Base-by-base conservation (phyloP, 495 filamentous ascomycete species). In the Haplographium delicatum region DNA sequence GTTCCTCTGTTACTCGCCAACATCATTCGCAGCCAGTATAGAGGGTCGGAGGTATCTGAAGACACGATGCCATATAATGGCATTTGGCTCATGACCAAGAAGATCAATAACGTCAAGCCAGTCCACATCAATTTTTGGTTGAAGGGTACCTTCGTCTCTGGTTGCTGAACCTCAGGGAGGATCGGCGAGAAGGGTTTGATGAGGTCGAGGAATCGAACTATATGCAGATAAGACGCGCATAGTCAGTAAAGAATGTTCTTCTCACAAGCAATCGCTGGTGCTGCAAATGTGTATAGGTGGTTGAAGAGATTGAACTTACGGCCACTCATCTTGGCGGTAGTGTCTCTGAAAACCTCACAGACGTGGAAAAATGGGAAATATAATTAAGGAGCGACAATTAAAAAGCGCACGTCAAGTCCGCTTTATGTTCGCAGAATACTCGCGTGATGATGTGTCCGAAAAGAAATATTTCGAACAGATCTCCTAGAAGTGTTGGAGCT, bases 31-130 rank as follows among this genome's bases (percentile, higher is more conserved):
- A 99, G 80, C 94, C 94, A 99, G 83, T 97, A 99, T 64, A 99
- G 75, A 54, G 94, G 94, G 75, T 99, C 94, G 34, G 89, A 94
- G 46, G 85, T 89, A 72, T 98, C 93, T 54, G 91, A 96, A 47
- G 91, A 94, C 57, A 95, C 89, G 68, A 94, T 95, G 69, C 89
- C 89, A 61, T 94, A 95, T 54, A 94, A 72, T 53, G 94, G 94
- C 93, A 99, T 97, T 73, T 99, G 93, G 73, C 88, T 95, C 94
- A 99, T 99, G 67, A 99, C 91, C 85, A 98, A 77, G 81, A 97
- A 98, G 74, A 96, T 94, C 64, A 96, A 73, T 58, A 96, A 77
- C 48, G 91, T 97, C 71, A 96, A 82, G 66, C 90, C 91, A 28
- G 94, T 99, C 94, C 94, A 99, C 90, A 97, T 95, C 80, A 97